Evolutionary conservation across 257 asterid species (phyloP).

Genomic region (Capsicum baccatum): DNA sequence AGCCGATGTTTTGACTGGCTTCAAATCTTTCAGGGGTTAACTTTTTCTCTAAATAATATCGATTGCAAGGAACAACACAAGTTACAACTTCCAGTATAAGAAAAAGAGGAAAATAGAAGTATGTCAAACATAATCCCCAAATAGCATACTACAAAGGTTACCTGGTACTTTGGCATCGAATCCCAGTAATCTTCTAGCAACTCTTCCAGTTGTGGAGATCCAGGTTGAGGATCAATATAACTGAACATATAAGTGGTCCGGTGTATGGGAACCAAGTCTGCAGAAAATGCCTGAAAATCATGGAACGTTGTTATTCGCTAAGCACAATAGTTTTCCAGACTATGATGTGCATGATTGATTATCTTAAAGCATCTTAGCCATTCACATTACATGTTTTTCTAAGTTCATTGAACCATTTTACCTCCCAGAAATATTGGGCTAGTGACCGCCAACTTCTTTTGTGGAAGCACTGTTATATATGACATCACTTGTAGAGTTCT

Average conservation of each 20-base stretch:
- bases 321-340: neutral
- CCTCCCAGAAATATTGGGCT: constrained; percentile 99
- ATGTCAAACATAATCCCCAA: neutral
- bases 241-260: constrained; percentile 99
- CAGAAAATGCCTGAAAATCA: constrained; percentile 85
- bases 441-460: constrained; percentile 72
- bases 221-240: constrained; percentile 83
- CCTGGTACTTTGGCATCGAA: constrained; percentile 94
- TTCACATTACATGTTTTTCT: neutral
- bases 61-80: neutral
- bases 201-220: constrained; percentile 81
- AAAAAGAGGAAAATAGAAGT: neutral
- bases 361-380: neutral
- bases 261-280: constrained; percentile 80
- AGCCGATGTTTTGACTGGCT: neutral
- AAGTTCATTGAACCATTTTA: constrained; percentile 33
- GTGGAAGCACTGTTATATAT: constrained; percentile 77
- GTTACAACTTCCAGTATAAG: constrained; percentile 8
- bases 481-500: constrained; percentile 80
- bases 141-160: constrained; percentile 30
- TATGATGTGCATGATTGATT: neutral
- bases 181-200: constrained; percentile 95
- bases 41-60: neutral
- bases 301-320: constrained; percentile 19
- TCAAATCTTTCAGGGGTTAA: constrained; percentile 22